These are phyloP conservation scores for Aureobasidium sp. DNA, from an alignment of 2,329 filamentous ascomycete species.

Conservation along the genomic window DNA sequence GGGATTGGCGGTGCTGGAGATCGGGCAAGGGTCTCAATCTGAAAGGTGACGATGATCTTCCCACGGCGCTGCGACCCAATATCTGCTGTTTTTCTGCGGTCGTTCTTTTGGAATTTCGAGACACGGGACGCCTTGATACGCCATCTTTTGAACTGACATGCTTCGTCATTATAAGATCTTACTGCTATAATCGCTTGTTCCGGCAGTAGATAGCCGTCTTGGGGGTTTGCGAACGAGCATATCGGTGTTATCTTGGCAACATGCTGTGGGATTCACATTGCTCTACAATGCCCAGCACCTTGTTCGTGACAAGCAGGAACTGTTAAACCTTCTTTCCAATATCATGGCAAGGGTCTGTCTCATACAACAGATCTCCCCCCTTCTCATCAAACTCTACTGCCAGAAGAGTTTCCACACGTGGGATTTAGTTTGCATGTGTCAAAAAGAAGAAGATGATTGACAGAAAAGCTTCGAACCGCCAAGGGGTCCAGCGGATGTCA, in stretches of 20 bases:
- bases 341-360: no score
- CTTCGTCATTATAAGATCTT: background rate
- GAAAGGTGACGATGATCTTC: slow-evolving; percentile 3
- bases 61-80: background rate
- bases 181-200: no score
- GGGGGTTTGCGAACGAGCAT: no score
- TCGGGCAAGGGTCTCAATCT: background rate
- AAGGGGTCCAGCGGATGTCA: background rate
- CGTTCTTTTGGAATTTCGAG: background rate
- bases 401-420: background rate
- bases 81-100: background rate
- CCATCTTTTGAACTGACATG: background rate
- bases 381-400: background rate
- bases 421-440: background rate
- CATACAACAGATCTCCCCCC: no score
- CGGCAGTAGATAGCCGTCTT: no score
- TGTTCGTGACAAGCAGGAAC: no score
- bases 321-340: no score
- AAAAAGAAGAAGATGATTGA: background rate
- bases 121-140: no score
- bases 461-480: background rate
- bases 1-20: background rate
- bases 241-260: no score
- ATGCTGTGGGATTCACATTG: no score
- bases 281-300: no score